These are phyloP conservation scores for Kwoniella bestiolae DNA, from an alignment of 768 basidiomycete species.

Conservation along the genomic window DNA sequence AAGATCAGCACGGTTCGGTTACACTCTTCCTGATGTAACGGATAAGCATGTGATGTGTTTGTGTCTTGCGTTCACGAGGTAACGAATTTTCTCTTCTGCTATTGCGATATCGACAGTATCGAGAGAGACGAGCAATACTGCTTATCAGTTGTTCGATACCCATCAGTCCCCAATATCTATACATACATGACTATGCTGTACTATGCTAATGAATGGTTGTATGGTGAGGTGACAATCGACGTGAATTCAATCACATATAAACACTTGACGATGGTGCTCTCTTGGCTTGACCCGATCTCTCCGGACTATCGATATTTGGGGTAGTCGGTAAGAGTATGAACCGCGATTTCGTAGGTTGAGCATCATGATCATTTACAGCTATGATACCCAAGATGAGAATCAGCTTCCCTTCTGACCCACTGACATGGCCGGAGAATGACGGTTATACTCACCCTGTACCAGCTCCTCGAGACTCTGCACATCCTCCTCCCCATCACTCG, in stretches of 20 bases:
- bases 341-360: not conserved
- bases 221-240: not conserved
- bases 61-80: not conserved
- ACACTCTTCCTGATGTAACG: no score
- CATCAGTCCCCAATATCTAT: no score
- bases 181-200: no score
- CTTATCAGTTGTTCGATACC: no score
- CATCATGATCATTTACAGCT: slow-evolving; percentile 22
- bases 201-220: not conserved
- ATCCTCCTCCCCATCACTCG: slow-evolving; percentile 33
- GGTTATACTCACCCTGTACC: slow-evolving; percentile 21
- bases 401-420: no score
- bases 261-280: slow-evolving; percentile 26
- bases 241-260: slow-evolving; percentile 13
- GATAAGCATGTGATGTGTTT: not conserved
- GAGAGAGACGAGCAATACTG: no score
- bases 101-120: no score
- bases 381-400: no score
- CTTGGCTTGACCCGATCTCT: slow-evolving; percentile 9
- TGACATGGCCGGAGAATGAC: no score
- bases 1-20: not conserved
- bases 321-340: slow-evolving; percentile 1
- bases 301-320: not conserved
- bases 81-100: no score
- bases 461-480: slow-evolving; percentile 19